A percentile compares a stretch with the other conserved stretches of the same genome.
Conservation (phyloP, 352 stramenopile species). For the Globisporangium viniferum region DNA sequence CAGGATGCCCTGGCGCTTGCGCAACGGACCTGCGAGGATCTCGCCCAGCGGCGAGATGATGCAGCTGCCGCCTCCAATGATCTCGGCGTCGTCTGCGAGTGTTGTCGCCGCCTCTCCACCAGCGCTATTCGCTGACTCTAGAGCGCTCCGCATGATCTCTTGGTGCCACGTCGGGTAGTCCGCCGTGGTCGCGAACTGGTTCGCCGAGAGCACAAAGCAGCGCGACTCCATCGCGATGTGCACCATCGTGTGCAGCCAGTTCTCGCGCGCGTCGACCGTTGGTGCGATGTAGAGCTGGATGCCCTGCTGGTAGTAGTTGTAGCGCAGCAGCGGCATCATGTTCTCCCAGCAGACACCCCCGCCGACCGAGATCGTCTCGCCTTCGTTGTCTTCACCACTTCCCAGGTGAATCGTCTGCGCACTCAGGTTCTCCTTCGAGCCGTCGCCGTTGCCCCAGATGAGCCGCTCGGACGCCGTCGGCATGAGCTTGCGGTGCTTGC, state of each 20-base stretch:
- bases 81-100: conserved; percentile 17
- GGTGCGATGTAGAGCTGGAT: conserved; percentile 24
- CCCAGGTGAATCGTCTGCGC: conserved; percentile 16
- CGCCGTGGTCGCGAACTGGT: conserved; percentile 23
- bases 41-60: conserved; percentile 26
- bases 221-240: conserved; percentile 29
- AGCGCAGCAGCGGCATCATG: conserved; percentile 30
- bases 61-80: conserved; percentile 26
- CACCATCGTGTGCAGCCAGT: conserved; percentile 24
- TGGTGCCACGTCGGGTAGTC: conserved; percentile 24
- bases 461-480: conserved; percentile 25
- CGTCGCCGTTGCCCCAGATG: conserved; percentile 25
- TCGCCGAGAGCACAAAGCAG: conserved; percentile 30
- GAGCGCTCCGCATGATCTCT: conserved; percentile 7
- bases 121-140: not conserved
- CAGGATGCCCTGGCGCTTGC: conserved; percentile 17
- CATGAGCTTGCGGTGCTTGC: conserved; percentile 28
- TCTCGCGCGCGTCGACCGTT: conserved; percentile 24
- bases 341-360: conserved; percentile 28
- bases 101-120: not conserved
- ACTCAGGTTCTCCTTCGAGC: conserved; percentile 22
- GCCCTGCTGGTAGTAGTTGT: conserved; percentile 24
- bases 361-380: conserved; percentile 13
- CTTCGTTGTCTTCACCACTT: not conserved
- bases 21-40: conserved; percentile 22